Evolutionary conservation across 768 basidiomycete species (phyloP).

Genomic region (Kwoniella mangroviensis): DNA sequence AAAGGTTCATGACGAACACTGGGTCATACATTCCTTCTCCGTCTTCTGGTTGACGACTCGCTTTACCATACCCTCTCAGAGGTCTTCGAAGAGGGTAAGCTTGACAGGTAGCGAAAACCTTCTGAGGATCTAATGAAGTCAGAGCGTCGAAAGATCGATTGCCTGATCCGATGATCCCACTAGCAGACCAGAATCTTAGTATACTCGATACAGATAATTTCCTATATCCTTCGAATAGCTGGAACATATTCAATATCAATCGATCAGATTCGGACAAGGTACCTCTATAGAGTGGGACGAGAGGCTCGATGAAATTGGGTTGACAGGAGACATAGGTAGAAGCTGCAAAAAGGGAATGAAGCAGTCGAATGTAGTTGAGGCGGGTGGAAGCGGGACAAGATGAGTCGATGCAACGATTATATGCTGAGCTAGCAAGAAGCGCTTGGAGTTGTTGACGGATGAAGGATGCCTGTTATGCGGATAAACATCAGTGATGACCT

Average conservation of each 20-base stretch:
- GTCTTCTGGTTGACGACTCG: slow-evolving; percentile 36
- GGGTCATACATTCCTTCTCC: slow-evolving; percentile 75
- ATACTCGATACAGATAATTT: slow-evolving; percentile 69
- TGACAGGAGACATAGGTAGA: slow-evolving; percentile 86
- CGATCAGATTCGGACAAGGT: slow-evolving; percentile 71
- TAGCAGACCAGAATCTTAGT: slow-evolving; percentile 70
- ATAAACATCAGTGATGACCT: background rate
- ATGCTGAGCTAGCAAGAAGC: slow-evolving; percentile 68
- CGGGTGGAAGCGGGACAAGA: slow-evolving; percentile 54
- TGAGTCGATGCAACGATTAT: slow-evolving; percentile 49
- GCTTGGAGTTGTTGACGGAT: slow-evolving; percentile 68
- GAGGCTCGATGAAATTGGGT: slow-evolving; percentile 76
- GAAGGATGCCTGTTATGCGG: slow-evolving; percentile 37
- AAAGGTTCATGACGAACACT: slow-evolving; percentile 71
- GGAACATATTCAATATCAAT: slow-evolving; percentile 73
- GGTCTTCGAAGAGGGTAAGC: slow-evolving; percentile 72
- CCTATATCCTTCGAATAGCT: slow-evolving; percentile 74
- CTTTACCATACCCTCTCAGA: slow-evolving; percentile 57
- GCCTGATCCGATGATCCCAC: slow-evolving; percentile 16
- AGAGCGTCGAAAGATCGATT: slow-evolving; percentile 67
- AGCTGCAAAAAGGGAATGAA: slow-evolving; percentile 71
- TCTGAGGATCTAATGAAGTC: slow-evolving; percentile 70
- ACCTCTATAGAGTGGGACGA: slow-evolving; percentile 75
- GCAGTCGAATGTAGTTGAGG: slow-evolving; percentile 64
- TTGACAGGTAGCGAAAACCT: slow-evolving; percentile 72